Evolutionary conservation across 768 basidiomycete genomes (phyloP).

Genomic region (Cubamyces sp.): DNA sequence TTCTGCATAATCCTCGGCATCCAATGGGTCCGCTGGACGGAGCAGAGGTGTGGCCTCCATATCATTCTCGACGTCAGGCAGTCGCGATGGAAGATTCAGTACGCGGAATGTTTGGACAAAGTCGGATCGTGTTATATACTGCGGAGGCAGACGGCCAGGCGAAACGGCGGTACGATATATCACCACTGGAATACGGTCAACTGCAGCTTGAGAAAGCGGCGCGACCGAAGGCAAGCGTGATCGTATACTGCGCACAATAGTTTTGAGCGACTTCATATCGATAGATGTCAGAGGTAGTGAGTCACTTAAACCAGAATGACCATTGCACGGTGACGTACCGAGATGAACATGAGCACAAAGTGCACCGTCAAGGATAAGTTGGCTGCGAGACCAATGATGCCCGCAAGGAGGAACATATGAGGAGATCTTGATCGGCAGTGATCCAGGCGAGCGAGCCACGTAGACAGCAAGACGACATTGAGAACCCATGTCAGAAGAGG

Average conservation of each 20-base stretch:
- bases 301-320: too few relatives aligned
- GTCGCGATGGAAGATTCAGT: neutral
- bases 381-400: too few relatives aligned
- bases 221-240: neutral
- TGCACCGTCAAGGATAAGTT: too few relatives aligned
- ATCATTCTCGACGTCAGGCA: neutral
- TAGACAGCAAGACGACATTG: too few relatives aligned
- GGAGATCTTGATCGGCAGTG: too few relatives aligned
- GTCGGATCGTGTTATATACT: neutral
- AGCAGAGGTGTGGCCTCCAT: neutral
- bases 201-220: neutral
- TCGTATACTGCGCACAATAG: neutral
- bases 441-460: too few relatives aligned
- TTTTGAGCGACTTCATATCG: neutral
- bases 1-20: neutral
- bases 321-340: too few relatives aligned
- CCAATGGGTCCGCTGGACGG: neutral
- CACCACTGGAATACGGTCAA: neutral
- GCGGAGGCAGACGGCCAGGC: neutral
- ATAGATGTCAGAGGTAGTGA: neutral
- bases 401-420: too few relatives aligned
- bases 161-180: neutral
- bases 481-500: too few relatives aligned
- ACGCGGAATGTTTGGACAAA: neutral
- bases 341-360: too few relatives aligned